Conservation (phyloP, 2,329 filamentous ascomycete species). For the Colletotrichum tropicicola region DNA sequence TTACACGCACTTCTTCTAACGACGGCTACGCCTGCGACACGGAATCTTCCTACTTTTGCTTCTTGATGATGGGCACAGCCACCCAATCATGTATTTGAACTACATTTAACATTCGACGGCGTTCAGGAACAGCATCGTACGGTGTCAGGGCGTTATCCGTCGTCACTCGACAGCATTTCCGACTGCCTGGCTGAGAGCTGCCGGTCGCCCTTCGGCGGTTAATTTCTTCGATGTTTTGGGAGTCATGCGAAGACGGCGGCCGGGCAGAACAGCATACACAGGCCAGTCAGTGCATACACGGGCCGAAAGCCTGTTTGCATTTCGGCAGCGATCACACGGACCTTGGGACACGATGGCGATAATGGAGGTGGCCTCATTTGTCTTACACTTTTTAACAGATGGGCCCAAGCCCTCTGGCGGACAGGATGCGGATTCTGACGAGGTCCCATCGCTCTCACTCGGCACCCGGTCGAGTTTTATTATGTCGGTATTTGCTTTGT, state of each 20-base stretch:
- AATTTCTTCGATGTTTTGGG: constrained; percentile 29
- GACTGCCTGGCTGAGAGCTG: constrained; percentile 13
- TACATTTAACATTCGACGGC: constrained; percentile 58
- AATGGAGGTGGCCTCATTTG: constrained; percentile 17
- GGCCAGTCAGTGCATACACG: constrained; percentile 21
- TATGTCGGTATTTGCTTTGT: constrained; percentile 28
- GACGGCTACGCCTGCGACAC: constrained; percentile 44
- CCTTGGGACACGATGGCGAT: constrained; percentile 23
- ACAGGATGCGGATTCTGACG: constrained; percentile 9
- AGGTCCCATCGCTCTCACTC: not conserved
- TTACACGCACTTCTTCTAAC: constrained; percentile 99
- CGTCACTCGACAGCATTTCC: constrained; percentile 37
- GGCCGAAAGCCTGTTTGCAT: constrained; percentile 21
- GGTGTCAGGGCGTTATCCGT: constrained; percentile 63
- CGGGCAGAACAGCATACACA: not conserved
- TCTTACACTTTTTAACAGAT: constrained; percentile 22
- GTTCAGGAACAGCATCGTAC: constrained; percentile 67
- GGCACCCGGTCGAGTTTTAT: constrained; percentile 7
- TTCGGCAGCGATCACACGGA: constrained; percentile 22
- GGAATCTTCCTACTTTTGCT: constrained; percentile 41
- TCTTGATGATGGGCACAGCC: constrained; percentile 33
- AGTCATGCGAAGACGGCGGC: constrained; percentile 13
- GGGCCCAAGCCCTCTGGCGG: constrained; percentile 12
- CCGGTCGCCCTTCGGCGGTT: constrained; percentile 41
- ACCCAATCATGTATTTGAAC: constrained; percentile 58